A percentile compares a stretch with the other conserved stretches of the same genome.
Evolutionary conservation across 805 yeast species (phyloP).

Genomic region (Ogataea nitratoaversa): DNA sequence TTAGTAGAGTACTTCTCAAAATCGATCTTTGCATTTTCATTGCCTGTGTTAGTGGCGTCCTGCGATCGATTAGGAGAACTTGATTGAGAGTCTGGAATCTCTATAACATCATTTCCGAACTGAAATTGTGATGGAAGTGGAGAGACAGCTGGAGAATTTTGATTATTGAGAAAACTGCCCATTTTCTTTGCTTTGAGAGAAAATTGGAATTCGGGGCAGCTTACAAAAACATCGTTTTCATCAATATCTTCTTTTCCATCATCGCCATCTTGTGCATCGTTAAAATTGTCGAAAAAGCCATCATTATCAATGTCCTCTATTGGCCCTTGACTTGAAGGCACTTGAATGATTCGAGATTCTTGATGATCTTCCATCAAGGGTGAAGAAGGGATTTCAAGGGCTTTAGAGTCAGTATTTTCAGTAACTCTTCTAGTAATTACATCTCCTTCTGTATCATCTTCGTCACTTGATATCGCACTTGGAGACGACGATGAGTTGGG

Average conservation of each 20-base stretch:
- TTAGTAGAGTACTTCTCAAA: conserved; percentile 14
- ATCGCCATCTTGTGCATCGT: background rate
- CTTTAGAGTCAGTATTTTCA: background rate
- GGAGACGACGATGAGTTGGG: background rate
- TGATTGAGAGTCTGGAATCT: conserved; percentile 19
- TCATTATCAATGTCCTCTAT: background rate
- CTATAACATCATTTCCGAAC: background rate
- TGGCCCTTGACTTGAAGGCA: conserved; percentile 7
- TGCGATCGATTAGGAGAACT: background rate
- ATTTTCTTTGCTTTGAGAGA: conserved; percentile 13
- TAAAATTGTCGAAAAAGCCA: background rate
- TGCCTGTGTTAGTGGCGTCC: background rate
- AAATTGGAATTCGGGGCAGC: conserved; percentile 12
- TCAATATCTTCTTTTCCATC: conserved; percentile 1
- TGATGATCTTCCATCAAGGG: background rate
- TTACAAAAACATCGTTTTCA: conserved; percentile 6
- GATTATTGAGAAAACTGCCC: conserved; percentile 2
- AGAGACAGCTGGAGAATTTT: too few species aligned
- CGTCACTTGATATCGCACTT: conserved; percentile 4
- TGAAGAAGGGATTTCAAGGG: background rate
- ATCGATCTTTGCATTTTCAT: conserved; percentile 5
- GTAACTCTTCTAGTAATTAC: background rate
- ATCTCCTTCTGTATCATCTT: conserved; percentile 1
- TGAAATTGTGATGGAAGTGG: background rate
- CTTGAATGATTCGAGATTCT: conserved; percentile 6